phyloP scores from a whole-genome alignment of 148 eudicot genomes.

The Fallopia convolvulus region DNA sequence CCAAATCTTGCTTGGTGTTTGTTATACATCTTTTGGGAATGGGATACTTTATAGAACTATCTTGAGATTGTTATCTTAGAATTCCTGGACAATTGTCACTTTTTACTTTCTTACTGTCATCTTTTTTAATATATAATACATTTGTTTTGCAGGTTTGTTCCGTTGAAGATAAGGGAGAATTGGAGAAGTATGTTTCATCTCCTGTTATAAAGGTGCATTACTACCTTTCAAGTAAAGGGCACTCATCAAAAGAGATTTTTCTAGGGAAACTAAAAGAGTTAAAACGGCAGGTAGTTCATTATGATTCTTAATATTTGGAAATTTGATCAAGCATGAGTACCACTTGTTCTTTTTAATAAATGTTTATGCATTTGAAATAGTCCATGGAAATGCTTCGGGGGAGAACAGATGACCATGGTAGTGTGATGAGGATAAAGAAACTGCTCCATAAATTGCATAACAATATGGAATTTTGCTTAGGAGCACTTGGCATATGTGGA shows the following conservation, averaged over 20 bases:
- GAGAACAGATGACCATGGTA: conserved; percentile 29
- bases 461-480: conserved; percentile 50
- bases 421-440: conserved; percentile 46
- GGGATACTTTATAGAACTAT: not conserved
- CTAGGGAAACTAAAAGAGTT: conserved; percentile 51
- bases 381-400: conserved; percentile 39
- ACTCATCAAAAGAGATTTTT: conserved; percentile 24
- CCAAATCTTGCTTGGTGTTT: not conserved
- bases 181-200: conserved; percentile 64
- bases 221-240: conserved; percentile 33
- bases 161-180: conserved; percentile 61
- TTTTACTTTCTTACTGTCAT: not conserved
- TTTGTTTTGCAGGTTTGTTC: conserved; percentile 51
- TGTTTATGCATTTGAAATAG: conserved; percentile 34
- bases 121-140: not conserved
- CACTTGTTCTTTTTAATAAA: conserved; percentile 4
- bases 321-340: conserved; percentile 10
- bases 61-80: not conserved
- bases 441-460: conserved; percentile 49
- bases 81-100: not conserved
- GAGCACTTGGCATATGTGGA: conserved; percentile 82
- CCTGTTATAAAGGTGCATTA: conserved; percentile 56
- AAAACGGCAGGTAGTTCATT: conserved; percentile 49
- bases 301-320: conserved; percentile 12
- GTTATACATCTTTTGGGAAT: conserved; percentile 1